Percentiles rank a stretch among this genome's conserved stretches.
These are phyloP conservation scores for Corynascus novoguineensis DNA, from an alignment of 495 filamentous ascomycete species.

Conservation along the genomic window DNA sequence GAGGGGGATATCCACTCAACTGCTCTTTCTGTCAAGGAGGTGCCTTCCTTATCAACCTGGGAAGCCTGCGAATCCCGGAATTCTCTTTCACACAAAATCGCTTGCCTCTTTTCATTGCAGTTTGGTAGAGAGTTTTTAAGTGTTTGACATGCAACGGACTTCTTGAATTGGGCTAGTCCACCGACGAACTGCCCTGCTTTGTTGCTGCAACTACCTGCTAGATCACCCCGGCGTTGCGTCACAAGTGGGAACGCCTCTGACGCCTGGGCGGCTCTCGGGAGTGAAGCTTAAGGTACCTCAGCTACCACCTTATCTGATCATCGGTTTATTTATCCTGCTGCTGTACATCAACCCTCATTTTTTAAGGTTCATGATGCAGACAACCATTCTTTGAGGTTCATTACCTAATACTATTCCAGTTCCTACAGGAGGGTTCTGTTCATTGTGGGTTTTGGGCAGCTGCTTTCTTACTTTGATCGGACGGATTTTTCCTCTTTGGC, in stretches of 20 bases:
- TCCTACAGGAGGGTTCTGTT: neutral
- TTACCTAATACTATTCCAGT: neutral
- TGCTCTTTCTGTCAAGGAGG: no score
- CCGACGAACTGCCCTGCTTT: neutral
- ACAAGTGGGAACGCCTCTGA: neutral
- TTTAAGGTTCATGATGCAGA: neutral
- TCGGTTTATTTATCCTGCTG: no score
- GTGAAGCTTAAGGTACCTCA: no score
- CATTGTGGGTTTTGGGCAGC: neutral
- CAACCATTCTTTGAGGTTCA: neutral
- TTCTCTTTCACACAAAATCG: neutral
- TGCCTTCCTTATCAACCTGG: no score
- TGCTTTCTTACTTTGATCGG: no score
- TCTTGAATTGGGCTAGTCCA: neutral
- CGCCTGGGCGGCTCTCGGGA: neutral
- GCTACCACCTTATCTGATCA: no score
- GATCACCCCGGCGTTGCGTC: neutral
- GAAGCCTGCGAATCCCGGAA: no score
- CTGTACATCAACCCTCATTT: no score
- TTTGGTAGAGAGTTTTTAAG: no score
- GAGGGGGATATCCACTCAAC: no score
- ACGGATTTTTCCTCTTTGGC: no score
- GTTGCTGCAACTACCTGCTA: neutral
- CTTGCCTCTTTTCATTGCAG: no score
- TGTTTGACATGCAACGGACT: neutral